Conservation (phyloP, 2,329 filamentous ascomycete species). For the Alternaria triticina region DNA sequence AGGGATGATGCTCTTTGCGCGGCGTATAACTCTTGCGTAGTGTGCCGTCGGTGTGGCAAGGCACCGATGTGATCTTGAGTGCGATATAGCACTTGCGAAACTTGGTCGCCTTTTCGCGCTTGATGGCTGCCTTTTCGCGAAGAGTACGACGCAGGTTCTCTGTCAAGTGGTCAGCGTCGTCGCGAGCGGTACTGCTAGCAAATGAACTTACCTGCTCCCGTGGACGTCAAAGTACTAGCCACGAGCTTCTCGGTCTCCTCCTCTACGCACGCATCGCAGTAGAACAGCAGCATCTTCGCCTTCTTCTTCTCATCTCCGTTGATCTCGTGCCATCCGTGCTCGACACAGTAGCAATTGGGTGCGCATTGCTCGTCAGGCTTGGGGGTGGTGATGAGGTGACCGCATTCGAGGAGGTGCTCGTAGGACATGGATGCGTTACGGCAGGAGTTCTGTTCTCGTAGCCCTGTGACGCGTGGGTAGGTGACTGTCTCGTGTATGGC, state of each 20-base stretch:
- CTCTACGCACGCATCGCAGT: conserved; percentile 21
- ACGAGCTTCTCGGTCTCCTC: background rate
- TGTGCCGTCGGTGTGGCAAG: conserved; percentile 9
- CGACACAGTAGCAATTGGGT: conserved; percentile 13
- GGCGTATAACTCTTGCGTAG: background rate
- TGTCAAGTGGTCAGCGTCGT: background rate
- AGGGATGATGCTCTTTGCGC: conserved; percentile 4
- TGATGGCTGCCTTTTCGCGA: background rate
- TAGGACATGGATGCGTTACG: background rate
- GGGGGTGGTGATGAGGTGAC: conserved; percentile 8
- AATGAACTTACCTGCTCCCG: background rate
- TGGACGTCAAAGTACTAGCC: background rate
- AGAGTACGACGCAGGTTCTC: background rate
- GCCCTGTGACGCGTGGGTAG: conserved; percentile 7
- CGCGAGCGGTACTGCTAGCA: background rate
- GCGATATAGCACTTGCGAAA: conserved; percentile 22
- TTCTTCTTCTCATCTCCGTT: background rate
- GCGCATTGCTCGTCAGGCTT: conserved; percentile 11
- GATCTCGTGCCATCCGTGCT: background rate
- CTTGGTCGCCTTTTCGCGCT: background rate
- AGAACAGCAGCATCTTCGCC: background rate
- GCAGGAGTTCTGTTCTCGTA: background rate
- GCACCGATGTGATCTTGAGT: conserved; percentile 10
- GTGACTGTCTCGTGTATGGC: conserved; percentile 10
- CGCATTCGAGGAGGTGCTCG: conserved; percentile 17